These are phyloP conservation scores for Cephaloascus albidus DNA, from an alignment of 805 yeast genomes.

Conservation along the genomic window DNA sequence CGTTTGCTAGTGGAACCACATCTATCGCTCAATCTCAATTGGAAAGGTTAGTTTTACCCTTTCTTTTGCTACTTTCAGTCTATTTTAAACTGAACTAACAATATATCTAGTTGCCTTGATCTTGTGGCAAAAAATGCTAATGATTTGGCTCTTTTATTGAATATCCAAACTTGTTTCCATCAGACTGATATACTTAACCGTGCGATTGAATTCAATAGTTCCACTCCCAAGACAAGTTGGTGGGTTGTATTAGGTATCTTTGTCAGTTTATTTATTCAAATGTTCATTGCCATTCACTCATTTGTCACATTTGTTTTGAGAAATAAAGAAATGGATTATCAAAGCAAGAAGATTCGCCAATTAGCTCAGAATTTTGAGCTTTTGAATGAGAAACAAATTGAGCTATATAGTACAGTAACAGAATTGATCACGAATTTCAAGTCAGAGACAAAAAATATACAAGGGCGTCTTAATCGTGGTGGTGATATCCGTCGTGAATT, in stretches of 20 bases:
- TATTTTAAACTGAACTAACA: neutral
- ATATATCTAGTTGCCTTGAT: slow-evolving; percentile 8
- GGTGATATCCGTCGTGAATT: slow-evolving; percentile 10
- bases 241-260: slow-evolving; percentile 2
- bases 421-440: slow-evolving; percentile 1
- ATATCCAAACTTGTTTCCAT: slow-evolving; percentile 15
- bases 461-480: slow-evolving; percentile 9
- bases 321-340: slow-evolving; percentile 1
- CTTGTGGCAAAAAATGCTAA: slow-evolving; percentile 4
- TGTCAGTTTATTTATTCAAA: slow-evolving; percentile 4
- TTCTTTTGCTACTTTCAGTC: neutral
- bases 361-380: slow-evolving; percentile 2
- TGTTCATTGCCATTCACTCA: slow-evolving; percentile 4
- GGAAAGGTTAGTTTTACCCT: slow-evolving; percentile 7
- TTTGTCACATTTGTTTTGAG: slow-evolving; percentile 2
- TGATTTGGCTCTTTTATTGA: slow-evolving; percentile 12
- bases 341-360: neutral
- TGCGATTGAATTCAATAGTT: slow-evolving; percentile 2
- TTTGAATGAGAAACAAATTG: slow-evolving; percentile 1
- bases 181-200: slow-evolving; percentile 11
- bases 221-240: slow-evolving; percentile 4
- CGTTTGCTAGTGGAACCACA: slow-evolving; percentile 1
- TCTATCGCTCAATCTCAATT: slow-evolving; percentile 4
- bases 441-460: slow-evolving; percentile 6
- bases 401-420: neutral